Percentiles rank a stretch among this genome's conserved stretches.
phyloP scores from a whole-genome alignment of 2,329 filamentous ascomycete species.

The Claviceps digitariae region DNA sequence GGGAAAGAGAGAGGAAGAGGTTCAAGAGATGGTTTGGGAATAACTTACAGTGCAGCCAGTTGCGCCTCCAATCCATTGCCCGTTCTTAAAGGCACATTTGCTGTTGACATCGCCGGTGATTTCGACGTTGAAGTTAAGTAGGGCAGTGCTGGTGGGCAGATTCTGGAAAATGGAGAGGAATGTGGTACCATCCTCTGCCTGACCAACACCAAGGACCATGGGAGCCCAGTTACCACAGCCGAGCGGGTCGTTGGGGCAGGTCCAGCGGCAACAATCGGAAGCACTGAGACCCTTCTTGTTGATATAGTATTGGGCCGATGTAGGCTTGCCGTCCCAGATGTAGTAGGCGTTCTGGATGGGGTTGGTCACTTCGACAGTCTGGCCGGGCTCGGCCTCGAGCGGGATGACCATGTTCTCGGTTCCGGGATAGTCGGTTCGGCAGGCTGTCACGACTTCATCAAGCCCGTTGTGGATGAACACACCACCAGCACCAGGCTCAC shows the following conservation, averaged over 20 bases:
- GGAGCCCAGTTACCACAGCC: slow-evolving; percentile 76
- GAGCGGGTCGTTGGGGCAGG: slow-evolving; percentile 30
- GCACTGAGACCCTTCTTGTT: slow-evolving; percentile 63
- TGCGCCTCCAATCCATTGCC: slow-evolving; percentile 42
- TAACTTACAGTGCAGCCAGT: slow-evolving; percentile 70
- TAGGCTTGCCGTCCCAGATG: slow-evolving; percentile 57
- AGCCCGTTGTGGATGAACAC: slow-evolving; percentile 68
- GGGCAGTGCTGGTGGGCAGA: slow-evolving; percentile 53
- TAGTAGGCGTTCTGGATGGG: slow-evolving; percentile 63
- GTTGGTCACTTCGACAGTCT: slow-evolving; percentile 54
- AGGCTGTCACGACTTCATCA: slow-evolving; percentile 52
- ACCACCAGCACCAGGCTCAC: slow-evolving; percentile 55
- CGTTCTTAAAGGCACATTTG: slow-evolving; percentile 52
- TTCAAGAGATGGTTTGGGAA: no score
- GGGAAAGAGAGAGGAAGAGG: no score
- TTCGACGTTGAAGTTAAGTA: slow-evolving; percentile 66
- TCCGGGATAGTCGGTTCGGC: slow-evolving; percentile 93
- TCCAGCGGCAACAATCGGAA: slow-evolving; percentile 64
- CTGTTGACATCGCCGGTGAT: slow-evolving; percentile 51
- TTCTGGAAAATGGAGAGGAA: slow-evolving; percentile 83
- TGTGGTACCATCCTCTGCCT: slow-evolving; percentile 47
- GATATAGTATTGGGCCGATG: slow-evolving; percentile 93
- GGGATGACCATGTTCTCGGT: slow-evolving; percentile 81
- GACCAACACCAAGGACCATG: slow-evolving; percentile 70
- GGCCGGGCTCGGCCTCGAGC: slow-evolving; percentile 46